Evolutionary conservation across 768 basidiomycete genomes (phyloP), one percentile per base, ranked within the genome.

Genomic region (Podaxis rugospora): DNA sequence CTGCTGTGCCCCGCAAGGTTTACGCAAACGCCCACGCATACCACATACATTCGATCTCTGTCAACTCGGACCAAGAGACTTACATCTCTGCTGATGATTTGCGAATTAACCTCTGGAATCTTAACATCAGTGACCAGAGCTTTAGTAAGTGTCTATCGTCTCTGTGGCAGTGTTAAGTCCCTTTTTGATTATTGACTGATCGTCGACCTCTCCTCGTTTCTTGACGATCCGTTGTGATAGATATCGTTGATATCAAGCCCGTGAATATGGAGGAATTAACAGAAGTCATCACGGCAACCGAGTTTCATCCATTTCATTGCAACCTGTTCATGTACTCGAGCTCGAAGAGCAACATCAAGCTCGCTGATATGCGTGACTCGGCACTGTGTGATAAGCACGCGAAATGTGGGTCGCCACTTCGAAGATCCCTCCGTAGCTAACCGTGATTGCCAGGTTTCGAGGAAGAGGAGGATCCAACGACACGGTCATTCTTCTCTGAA

Each of bases 181-280:
- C 14, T 42, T 35, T 52, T 50, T 55, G 62, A 64, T 68, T 59
- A 63, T 51, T 64, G 57, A 64, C 65, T 51, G 47, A 55, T 47
- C 35, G n/a, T 36, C 5, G n/a, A 32, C n/a, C 4, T 39, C n/a
- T 2, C 36, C 32, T 18, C 39, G 49, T 51, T 59, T 23, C 36
- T 40, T 37, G 59, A 50, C 13, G 27, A 47, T 62, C 52, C 54
- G 51, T 64, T 56, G 36, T 55, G 57, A 64, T 42, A 99, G 97
- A 99, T 76, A 98, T 99, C 70, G 95, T 99, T 64, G 97, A 99
- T 75, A 98, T 99, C 85, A 99, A 99, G 73, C 97, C 97, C 1
- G 87, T 93, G 69, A 99, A 99, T 75, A 99, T 99, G 97, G 97
- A 99, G 72, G 97, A 99, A 74, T 82, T 99, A 57, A 98, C 97